Percentiles rank a stretch among this genome's conserved stretches.
Conservation (phyloP, 2,329 filamentous ascomycete genomes). For the Tolypocladium cylindrosporum region DNA sequence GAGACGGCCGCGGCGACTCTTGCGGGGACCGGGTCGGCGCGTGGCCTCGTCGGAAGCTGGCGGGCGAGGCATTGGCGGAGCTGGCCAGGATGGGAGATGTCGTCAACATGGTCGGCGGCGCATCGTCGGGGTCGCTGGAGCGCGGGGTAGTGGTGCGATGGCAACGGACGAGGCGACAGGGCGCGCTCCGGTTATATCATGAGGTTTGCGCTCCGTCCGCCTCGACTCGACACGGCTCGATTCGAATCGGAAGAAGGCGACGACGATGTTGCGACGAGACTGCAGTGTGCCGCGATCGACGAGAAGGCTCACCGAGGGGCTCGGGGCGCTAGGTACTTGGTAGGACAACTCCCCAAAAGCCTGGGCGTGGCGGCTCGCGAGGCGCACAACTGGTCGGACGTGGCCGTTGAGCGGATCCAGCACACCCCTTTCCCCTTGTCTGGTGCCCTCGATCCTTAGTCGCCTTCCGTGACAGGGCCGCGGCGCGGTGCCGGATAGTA, state of each 20-base stretch:
- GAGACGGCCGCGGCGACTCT: constrained; percentile 13
- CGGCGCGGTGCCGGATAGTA: too few relatives aligned
- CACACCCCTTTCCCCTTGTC: not conserved
- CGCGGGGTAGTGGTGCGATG: constrained; percentile 1
- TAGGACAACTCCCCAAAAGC: not conserved
- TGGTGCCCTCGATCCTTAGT: not conserved
- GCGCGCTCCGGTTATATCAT: constrained; percentile 1
- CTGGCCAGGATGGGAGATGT: constrained; percentile 42
- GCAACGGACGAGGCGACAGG: constrained; percentile 2
- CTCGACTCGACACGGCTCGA: not conserved
- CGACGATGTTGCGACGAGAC: constrained; percentile 9
- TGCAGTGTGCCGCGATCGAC: constrained; percentile 12
- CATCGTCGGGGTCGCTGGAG: constrained; percentile 28
- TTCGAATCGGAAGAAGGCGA: not conserved
- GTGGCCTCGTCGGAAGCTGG: constrained; percentile 28
- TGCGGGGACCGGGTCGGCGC: constrained; percentile 13
- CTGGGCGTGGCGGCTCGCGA: not conserved
- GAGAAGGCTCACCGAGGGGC: constrained; percentile 20
- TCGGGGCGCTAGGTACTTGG: not conserved
- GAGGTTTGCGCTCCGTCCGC: not conserved
- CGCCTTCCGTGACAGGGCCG: not conserved
- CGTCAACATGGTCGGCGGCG: constrained; percentile 47
- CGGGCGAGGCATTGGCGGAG: constrained; percentile 43
- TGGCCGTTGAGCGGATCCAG: not conserved
- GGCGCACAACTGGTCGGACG: not conserved